Evolutionary conservation across 225 moss, liverwort and hornwort species (phyloP), one percentile per base, ranked within the genome.

Genomic region (Ulota crispa): DNA sequence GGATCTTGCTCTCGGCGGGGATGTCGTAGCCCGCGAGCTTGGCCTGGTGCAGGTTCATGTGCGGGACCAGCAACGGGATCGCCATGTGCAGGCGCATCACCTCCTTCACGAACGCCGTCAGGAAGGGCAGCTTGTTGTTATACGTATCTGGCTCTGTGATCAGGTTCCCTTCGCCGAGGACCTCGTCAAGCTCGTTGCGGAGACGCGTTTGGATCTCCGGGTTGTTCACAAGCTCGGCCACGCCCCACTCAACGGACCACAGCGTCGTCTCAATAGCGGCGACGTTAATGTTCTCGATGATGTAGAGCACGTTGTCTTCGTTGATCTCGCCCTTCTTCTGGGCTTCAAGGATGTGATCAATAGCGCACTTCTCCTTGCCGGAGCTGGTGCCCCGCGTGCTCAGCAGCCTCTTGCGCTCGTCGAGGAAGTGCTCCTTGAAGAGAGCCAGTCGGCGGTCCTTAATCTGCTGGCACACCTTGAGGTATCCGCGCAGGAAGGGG

Each of bases 241-340:
- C 84, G 2, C 97, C 95, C 95, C 95, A 97, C 84, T 97, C 95
- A 20, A 97, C 92, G 0, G 95, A 93, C 95, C 97, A 95, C 31
- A 95, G 47, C 9, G 97, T 95, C 7, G 97, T 93, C 70, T 97
- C 95, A 34, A 95, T 97, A 4, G 95, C 97, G 86, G 96, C 78
- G 37, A 90, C 91, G 64, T 91, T 91, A 56, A 93, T 89, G 76
- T 93, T 91, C 85, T 93, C 93, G 57, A 93, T 66, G 27, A 93
- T 93, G 80, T 89, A 88, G 23, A 93, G 85, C 23, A 90, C 88
- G 26, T 89, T 89, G 83, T 89, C 91, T 54, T 89, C 91, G 64
- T 83, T 86, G 67, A 93, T 91, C 73, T 91, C 91, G 26, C 91
- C 91, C 57, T 88, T 91, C 79, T 83, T 88, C 78, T 89, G 85